Conservation (phyloP, 208 protist species). For the Leishmania turanica region DNA sequence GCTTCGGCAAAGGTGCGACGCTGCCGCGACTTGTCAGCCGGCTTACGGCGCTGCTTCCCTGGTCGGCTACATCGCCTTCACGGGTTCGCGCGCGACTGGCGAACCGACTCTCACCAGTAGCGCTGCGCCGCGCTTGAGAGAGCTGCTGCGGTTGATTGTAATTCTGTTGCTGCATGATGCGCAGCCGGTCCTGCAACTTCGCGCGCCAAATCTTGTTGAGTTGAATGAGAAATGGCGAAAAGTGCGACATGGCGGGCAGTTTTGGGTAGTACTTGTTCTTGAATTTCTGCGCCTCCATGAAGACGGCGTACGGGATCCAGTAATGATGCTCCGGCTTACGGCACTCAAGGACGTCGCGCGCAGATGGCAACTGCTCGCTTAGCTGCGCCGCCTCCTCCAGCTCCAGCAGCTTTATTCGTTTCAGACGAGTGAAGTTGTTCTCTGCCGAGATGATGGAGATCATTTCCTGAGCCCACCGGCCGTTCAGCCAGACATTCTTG, state of each 20-base stretch:
- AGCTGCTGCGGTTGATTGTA: slow-evolving; percentile 17
- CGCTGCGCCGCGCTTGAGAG: neutral
- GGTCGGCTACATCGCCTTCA: neutral
- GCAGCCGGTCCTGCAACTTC: slow-evolving; percentile 58
- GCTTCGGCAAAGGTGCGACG: neutral
- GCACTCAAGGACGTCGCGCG: slow-evolving; percentile 74
- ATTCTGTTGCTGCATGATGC: slow-evolving; percentile 37
- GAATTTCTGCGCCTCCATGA: slow-evolving; percentile 82
- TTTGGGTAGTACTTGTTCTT: slow-evolving; percentile 81
- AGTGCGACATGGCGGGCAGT: slow-evolving; percentile 67
- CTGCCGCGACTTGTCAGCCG: slow-evolving; percentile 2
- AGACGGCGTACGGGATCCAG: slow-evolving; percentile 83
- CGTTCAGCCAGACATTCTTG: slow-evolving; percentile 88
- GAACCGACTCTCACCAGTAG: neutral
- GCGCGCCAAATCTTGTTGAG: slow-evolving; percentile 83
- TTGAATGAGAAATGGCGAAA: slow-evolving; percentile 82
- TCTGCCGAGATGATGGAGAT: slow-evolving; percentile 70
- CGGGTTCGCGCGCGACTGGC: slow-evolving; percentile 4
- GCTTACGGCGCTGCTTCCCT: slow-evolving; percentile 1
- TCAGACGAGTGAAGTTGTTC: slow-evolving; percentile 68
- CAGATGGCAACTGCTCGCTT: slow-evolving; percentile 46
- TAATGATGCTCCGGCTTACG: slow-evolving; percentile 79
- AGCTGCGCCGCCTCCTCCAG: slow-evolving; percentile 60
- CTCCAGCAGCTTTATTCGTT: slow-evolving; percentile 68
- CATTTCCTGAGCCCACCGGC: slow-evolving; percentile 67